A percentile compares a stretch with the other conserved stretches of the same genome.
Evolutionary conservation across 306 rosid genomes (phyloP).

Genomic region (Trifolium subterraneum): DNA sequence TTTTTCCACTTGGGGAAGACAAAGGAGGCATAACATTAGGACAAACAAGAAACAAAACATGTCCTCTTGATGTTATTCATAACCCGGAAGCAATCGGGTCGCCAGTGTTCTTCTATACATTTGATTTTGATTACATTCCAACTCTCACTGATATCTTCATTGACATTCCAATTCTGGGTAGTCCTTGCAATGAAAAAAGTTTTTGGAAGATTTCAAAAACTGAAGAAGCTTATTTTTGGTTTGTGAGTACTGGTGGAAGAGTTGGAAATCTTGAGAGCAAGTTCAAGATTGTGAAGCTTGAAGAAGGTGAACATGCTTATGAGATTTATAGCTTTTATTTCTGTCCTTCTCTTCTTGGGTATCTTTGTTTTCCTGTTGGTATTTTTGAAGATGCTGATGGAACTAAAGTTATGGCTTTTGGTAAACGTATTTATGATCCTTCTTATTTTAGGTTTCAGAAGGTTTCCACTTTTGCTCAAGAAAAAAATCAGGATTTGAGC

Average conservation of each 20-base stretch:
- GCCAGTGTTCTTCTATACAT: conserved; percentile 8
- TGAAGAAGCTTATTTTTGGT: conserved; percentile 44
- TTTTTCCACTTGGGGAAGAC: conserved; percentile 43
- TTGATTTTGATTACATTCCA: conserved; percentile 1
- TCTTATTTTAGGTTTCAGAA: conserved; percentile 48
- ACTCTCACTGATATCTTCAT: conserved; percentile 41
- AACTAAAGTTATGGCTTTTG: conserved; percentile 47
- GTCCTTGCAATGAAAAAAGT: conserved; percentile 33
- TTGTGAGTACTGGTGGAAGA: conserved; percentile 33
- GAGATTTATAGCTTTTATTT: conserved; percentile 49
- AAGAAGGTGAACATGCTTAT: conserved; percentile 46
- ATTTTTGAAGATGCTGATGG: conserved; percentile 42
- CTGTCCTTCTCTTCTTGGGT: conserved; percentile 40
- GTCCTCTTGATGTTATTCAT: conserved; percentile 42
- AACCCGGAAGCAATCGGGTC: conserved; percentile 35
- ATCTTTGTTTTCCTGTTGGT: conserved; percentile 44
- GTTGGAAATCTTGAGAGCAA: conserved; percentile 8
- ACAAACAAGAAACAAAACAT: conserved; percentile 41
- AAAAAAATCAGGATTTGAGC: conserved; percentile 15
- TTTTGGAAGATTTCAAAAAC: conserved; percentile 37
- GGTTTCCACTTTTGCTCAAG: neutral
- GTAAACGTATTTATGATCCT: conserved; percentile 25
- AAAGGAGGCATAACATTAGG: conserved; percentile 38
- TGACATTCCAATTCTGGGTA: neutral
- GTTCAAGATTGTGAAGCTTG: conserved; percentile 49